Conservation (phyloP, 2,329 filamentous ascomycete species). For the Myriangium duriaei region DNA sequence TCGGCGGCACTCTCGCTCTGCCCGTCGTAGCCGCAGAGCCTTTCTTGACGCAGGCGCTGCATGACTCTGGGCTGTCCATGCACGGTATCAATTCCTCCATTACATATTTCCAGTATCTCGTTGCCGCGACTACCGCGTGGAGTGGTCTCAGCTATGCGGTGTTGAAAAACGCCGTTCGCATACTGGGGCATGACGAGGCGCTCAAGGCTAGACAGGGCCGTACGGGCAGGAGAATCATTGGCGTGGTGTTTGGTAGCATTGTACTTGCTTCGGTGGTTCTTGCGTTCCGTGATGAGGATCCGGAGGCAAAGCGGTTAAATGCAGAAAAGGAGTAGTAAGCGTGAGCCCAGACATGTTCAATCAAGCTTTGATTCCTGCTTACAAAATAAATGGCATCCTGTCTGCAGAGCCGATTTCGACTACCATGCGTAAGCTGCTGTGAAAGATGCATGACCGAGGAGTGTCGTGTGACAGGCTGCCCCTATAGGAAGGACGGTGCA, state of each 20-base stretch:
- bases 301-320: too few species aligned
- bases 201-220: slow-evolving; percentile 36
- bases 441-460: too few species aligned
- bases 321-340: too few species aligned
- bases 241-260: slow-evolving; percentile 32
- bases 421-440: too few species aligned
- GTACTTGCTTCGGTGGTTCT: slow-evolving; percentile 22
- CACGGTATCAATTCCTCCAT: slow-evolving; percentile 22
- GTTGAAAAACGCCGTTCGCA: slow-evolving; percentile 83
- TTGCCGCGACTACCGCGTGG: slow-evolving; percentile 83
- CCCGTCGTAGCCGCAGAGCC: slow-evolving; percentile 46
- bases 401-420: too few species aligned
- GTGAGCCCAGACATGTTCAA: too few species aligned
- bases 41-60: slow-evolving; percentile 5
- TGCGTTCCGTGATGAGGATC: too few species aligned
- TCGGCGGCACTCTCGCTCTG: slow-evolving; percentile 71
- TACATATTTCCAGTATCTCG: slow-evolving; percentile 52
- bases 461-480: too few species aligned
- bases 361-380: too few species aligned
- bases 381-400: too few species aligned
- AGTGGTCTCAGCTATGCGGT: slow-evolving; percentile 87
- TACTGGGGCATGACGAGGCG: slow-evolving; percentile 44
- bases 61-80: slow-evolving; percentile 8
- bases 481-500: too few species aligned
- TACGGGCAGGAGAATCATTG: slow-evolving; percentile 36